phyloP scores from a whole-genome alignment of 2,329 filamentous ascomycete genomes.

The Lizonia empirigonia region DNA sequence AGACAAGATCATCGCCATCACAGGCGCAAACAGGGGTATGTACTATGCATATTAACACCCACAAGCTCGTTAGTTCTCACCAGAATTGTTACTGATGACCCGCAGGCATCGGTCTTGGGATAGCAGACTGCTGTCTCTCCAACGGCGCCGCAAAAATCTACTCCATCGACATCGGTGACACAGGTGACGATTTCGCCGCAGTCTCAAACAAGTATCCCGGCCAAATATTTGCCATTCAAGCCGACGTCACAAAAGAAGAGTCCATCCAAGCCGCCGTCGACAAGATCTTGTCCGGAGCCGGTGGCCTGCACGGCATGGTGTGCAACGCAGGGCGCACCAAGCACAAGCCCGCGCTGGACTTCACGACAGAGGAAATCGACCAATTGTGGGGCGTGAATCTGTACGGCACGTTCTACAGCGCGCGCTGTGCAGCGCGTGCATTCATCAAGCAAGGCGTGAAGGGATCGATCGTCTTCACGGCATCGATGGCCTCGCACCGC shows the following conservation, averaged over 20 bases:
- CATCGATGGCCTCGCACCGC: slow-evolving; percentile 55
- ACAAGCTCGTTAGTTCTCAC: neutral
- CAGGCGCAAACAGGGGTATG: slow-evolving; percentile 38
- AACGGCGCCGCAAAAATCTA: slow-evolving; percentile 54
- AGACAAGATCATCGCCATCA: slow-evolving; percentile 39
- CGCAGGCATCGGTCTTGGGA: slow-evolving; percentile 52
- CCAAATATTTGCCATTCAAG: slow-evolving; percentile 51
- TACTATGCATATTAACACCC: neutral
- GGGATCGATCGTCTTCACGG: slow-evolving; percentile 55
- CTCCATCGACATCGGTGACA: slow-evolving; percentile 54
- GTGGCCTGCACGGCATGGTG: slow-evolving; percentile 57
- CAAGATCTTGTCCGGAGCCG: slow-evolving; percentile 51
- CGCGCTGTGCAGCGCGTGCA: slow-evolving; percentile 50
- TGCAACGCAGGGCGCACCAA: slow-evolving; percentile 59
- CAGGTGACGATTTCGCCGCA: slow-evolving; percentile 51
- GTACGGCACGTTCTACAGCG: slow-evolving; percentile 54
- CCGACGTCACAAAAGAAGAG: slow-evolving; percentile 56
- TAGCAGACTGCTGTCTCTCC: slow-evolving; percentile 55
- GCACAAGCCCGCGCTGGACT: slow-evolving; percentile 59
- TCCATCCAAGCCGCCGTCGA: slow-evolving; percentile 55
- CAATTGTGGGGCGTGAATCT: slow-evolving; percentile 54
- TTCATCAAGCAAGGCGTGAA: slow-evolving; percentile 55
- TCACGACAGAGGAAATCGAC: slow-evolving; percentile 56
- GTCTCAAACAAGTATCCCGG: slow-evolving; percentile 49
- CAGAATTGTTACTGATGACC: neutral